These are phyloP conservation scores for Ciborinia camelliae DNA, from an alignment of 2,329 filamentous ascomycete species.

Conservation along the genomic window DNA sequence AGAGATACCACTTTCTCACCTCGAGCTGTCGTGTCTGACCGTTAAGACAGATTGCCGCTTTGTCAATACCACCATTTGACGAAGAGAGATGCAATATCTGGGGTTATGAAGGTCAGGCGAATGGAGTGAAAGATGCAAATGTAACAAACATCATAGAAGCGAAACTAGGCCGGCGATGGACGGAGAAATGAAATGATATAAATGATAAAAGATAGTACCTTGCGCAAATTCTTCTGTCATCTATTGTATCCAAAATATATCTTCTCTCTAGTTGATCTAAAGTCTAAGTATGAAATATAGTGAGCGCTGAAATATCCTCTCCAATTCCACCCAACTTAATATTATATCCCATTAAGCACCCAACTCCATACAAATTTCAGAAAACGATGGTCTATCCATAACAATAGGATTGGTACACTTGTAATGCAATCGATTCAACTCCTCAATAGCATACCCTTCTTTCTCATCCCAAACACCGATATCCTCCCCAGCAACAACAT, in stretches of 20 bases:
- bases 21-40: slow-evolving; percentile 7
- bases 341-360: slow-evolving; percentile 2
- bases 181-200: neutral
- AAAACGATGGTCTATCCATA: slow-evolving; percentile 32
- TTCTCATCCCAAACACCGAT: slow-evolving; percentile 30
- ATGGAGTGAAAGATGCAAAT: neutral
- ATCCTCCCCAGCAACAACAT: slow-evolving; percentile 20
- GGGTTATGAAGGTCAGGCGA: neutral
- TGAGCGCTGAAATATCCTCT: no score
- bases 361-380: slow-evolving; percentile 26
- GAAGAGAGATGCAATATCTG: neutral
- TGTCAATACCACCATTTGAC: slow-evolving; percentile 12
- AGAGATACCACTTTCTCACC: slow-evolving; percentile 6
- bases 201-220: neutral
- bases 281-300: neutral
- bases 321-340: neutral
- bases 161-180: neutral
- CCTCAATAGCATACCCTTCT: slow-evolving; percentile 32
- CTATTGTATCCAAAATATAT: neutral
- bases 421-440: slow-evolving; percentile 34
- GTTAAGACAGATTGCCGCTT: slow-evolving; percentile 3
- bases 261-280: neutral
- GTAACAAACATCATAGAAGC: neutral
- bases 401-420: slow-evolving; percentile 34
- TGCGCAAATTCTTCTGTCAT: neutral